These are phyloP conservation scores for Postia placenta DNA, from an alignment of 768 basidiomycete genomes.

Conservation along the genomic window DNA sequence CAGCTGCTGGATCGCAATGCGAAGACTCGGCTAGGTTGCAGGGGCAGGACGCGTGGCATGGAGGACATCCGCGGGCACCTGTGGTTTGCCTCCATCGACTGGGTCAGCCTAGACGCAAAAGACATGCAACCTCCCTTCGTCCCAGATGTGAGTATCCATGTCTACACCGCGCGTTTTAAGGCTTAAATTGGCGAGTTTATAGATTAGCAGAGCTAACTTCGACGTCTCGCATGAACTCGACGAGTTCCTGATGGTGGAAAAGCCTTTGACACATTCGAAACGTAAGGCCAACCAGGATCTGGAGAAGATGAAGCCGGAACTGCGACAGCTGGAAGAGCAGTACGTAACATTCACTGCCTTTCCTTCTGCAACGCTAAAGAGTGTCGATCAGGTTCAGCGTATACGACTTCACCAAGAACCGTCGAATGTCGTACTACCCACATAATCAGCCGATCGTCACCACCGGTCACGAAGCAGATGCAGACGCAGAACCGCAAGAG, in stretches of 20 bases:
- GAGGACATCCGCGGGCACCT: constrained; percentile 76
- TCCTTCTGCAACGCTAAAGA: no score
- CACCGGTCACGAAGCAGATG: constrained; percentile 12
- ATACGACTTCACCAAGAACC: constrained; percentile 74
- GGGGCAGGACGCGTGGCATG: constrained; percentile 59
- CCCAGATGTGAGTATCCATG: constrained; percentile 72
- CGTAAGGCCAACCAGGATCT: constrained; percentile 85
- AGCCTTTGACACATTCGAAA: constrained; percentile 92
- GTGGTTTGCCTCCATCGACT: constrained; percentile 82
- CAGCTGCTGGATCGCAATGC: constrained; percentile 86
- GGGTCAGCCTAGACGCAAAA: constrained; percentile 71
- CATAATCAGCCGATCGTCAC: constrained; percentile 62
- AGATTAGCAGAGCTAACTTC: constrained; percentile 98
- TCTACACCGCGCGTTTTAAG: no score
- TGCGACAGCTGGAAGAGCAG: constrained; percentile 92
- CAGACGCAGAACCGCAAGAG: constrained; percentile 18
- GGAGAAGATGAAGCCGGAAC: constrained; percentile 86
- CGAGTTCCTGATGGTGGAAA: constrained; percentile 95
- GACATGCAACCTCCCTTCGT: constrained; percentile 76
- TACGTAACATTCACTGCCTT: constrained; percentile 20
- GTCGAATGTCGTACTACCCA: constrained; percentile 82
- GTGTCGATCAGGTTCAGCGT: constrained; percentile 63
- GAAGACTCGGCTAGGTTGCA: constrained; percentile 74
- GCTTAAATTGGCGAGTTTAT: constrained; percentile 6
- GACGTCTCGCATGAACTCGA: constrained; percentile 97